Conservation (phyloP, 352 stramenopile species). For the Phytophthora pisi region DNA sequence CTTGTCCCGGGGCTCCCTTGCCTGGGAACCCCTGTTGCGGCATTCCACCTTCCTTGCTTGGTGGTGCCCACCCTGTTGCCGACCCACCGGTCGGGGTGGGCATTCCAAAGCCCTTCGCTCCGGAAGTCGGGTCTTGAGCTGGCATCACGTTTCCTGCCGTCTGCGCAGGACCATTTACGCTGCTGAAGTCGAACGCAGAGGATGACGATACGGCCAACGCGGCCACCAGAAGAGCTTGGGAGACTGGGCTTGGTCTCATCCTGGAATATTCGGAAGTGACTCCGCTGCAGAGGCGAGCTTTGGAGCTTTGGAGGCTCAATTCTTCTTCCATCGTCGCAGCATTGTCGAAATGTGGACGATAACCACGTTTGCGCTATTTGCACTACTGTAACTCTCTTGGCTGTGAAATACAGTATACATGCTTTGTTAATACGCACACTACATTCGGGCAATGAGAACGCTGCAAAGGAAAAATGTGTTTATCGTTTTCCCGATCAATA, state of each 20-base stretch:
- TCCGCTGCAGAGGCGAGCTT: not conserved
- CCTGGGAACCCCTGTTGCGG: no score
- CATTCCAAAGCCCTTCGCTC: conserved; percentile 18
- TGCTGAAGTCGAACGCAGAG: conserved; percentile 21
- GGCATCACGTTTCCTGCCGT: conserved; percentile 23
- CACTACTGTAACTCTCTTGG: no score
- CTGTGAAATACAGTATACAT: no score
- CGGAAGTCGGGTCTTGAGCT: conserved; percentile 2
- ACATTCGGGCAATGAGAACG: no score
- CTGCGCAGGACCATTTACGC: conserved; percentile 11
- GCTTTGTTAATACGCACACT: no score
- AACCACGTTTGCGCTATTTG: not conserved
- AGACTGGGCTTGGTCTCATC: conserved; percentile 10
- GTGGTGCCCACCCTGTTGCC: not conserved
- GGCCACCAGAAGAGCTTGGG: conserved; percentile 10
- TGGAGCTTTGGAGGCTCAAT: not conserved
- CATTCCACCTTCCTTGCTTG: not conserved
- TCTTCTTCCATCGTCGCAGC: no score
- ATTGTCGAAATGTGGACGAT: not conserved
- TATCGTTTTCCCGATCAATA: not conserved
- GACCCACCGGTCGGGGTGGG: not conserved
- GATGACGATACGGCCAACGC: conserved; percentile 18
- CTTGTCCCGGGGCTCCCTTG: not conserved
- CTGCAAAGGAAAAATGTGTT: no score
- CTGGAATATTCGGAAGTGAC: conserved; percentile 17